Conservation (phyloP, 2,329 filamentous ascomycete genomes). For the Monosporascus sp. region DNA sequence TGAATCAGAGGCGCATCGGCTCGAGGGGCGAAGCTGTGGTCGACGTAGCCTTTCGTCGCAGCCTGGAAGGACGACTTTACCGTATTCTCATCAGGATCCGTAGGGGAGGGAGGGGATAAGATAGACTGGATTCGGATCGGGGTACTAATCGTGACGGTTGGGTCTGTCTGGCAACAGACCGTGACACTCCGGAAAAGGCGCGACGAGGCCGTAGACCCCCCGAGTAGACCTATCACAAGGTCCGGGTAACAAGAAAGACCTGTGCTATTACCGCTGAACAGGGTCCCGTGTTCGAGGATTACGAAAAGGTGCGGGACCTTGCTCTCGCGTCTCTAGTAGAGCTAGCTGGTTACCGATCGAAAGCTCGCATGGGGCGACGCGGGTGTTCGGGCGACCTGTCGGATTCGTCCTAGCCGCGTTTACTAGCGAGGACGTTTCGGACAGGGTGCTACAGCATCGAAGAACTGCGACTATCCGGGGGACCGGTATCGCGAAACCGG, state of each 20-base stretch:
- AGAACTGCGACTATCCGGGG: slow-evolving; percentile 18
- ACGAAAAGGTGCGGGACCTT: neutral
- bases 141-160: slow-evolving; percentile 45
- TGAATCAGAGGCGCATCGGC: slow-evolving; percentile 23
- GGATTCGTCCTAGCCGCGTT: slow-evolving; percentile 3
- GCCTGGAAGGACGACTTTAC: slow-evolving; percentile 25
- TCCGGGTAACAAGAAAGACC: neutral
- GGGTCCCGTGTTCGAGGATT: neutral
- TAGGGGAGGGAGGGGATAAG: slow-evolving; percentile 40
- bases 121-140: slow-evolving; percentile 48
- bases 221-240: neutral
- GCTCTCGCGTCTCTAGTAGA: neutral
- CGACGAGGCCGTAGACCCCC: neutral
- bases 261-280: neutral
- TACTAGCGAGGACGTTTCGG: slow-evolving; percentile 7
- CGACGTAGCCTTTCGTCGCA: slow-evolving; percentile 32
- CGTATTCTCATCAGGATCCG: slow-evolving; percentile 33
- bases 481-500: slow-evolving; percentile 7
- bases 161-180: slow-evolving; percentile 32
- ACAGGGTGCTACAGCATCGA: slow-evolving; percentile 20
- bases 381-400: slow-evolving; percentile 4
- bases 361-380: neutral
- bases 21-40: slow-evolving; percentile 27
- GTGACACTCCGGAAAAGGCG: slow-evolving; percentile 13
- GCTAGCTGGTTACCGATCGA: neutral